A percentile compares a stretch with the other conserved stretches of the same genome.
phyloP scores from a whole-genome alignment of 169 alveolate species.

The Perkinsus marinus region DNA sequence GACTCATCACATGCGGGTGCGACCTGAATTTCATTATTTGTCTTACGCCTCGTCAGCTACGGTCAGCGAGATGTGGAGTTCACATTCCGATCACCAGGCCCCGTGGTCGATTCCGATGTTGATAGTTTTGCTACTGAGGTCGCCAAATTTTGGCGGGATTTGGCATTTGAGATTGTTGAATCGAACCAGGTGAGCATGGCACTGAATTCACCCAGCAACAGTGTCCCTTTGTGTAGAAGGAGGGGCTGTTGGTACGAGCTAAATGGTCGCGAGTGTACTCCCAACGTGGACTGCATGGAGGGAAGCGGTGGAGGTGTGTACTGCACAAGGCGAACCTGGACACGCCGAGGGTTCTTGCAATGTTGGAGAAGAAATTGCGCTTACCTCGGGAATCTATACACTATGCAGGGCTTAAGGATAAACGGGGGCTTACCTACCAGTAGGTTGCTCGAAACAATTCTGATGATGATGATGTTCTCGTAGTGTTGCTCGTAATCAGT shows the following conservation, averaged over 20 bases:
- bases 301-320: background rate
- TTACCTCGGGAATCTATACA: background rate
- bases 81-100: background rate
- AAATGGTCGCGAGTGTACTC: background rate
- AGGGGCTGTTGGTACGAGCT: background rate
- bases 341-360: background rate
- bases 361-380: background rate
- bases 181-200: background rate
- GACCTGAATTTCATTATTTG: background rate
- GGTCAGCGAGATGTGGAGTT: background rate
- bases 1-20: background rate
- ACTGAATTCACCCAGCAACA: background rate
- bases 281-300: background rate
- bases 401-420: background rate
- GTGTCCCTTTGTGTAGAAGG: background rate
- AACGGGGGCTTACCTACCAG: background rate
- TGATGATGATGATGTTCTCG: too few species aligned
- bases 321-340: background rate
- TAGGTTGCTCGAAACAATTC: too few species aligned
- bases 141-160: background rate
- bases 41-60: background rate
- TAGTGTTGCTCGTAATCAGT: too few species aligned
- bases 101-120: background rate
- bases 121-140: background rate
- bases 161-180: background rate